Evolutionary conservation across 169 alveolate species (phyloP), one percentile per base, ranked within the genome.

Genomic region (Plasmodium blacklocki): DNA sequence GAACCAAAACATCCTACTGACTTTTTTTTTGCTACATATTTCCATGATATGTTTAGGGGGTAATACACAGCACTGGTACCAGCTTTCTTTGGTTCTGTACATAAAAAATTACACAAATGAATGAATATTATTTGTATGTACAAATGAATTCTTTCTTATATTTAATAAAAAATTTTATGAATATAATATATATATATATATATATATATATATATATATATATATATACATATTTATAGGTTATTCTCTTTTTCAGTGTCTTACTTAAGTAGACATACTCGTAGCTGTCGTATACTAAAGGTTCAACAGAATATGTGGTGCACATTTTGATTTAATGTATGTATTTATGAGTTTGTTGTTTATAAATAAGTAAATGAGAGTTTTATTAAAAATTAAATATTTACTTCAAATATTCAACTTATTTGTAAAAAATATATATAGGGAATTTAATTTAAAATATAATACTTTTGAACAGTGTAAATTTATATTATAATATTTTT

Each of bases 261-360:
- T 83, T 83, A 83, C 83, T 83, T 68, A 78, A 66, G 67, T 64
- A 52, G 76, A 52, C 68, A 26, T 58, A 78, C 15, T 78, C 76
- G 54, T 49, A 49, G 43, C 78, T 78, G 50, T 78, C 76, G 43
- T 59, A 15, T 12, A 78, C 29, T 66, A 64, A 15, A 49, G 75
- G 75, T 9, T 32, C 18, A 60, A 66, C 50, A 18, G 49, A 39
- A 60, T 52, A 52, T 45, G 89, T 6, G 49, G 26, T 52, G 9
- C 12, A n/a, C 19, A 58, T 78, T 45, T 78, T 21, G 32, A 43
- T n/a, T 32, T 7, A 23, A 39, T 39, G 47, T 39, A 39, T 39
- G 47, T 39, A 39, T 63, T 63, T 21, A 21, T 8, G 23, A 58
- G 39, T n/a, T 19, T 23, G 18, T 39, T 39, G 47, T 39, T 39